Conservation (phyloP, 495 filamentous ascomycete species). For the Apiosordaria backusii region DNA sequence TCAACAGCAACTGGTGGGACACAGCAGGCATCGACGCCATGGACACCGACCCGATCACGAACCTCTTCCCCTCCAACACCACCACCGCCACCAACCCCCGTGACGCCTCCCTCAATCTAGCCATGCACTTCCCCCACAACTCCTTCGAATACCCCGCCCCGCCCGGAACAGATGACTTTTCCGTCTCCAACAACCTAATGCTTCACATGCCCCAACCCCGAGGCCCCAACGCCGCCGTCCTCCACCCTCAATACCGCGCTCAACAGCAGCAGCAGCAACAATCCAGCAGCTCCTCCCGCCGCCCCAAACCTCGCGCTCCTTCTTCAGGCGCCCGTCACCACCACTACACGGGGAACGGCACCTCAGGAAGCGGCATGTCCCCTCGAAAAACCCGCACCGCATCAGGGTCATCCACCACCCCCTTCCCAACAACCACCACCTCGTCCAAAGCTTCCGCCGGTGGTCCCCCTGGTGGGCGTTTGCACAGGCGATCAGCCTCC, state of each 20-base stretch:
- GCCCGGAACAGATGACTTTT: slow-evolving; percentile 18
- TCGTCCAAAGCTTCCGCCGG: slow-evolving; percentile 22
- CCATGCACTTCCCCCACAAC: slow-evolving; percentile 17
- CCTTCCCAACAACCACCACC: not conserved
- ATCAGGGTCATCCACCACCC: slow-evolving; percentile 17
- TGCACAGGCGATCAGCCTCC: slow-evolving; percentile 22
- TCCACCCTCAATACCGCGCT: not conserved
- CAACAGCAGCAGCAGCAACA: not conserved
- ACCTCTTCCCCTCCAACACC: not conserved
- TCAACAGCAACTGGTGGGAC: slow-evolving; percentile 32
- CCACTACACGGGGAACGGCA: slow-evolving; percentile 17
- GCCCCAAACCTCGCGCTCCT: slow-evolving; percentile 41
- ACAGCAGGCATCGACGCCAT: slow-evolving; percentile 14
- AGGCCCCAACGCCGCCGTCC: not conserved
- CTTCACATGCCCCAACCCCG: slow-evolving; percentile 36
- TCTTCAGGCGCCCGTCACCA: slow-evolving; percentile 42
- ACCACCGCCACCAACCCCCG: slow-evolving; percentile 1
- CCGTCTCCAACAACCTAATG: slow-evolving; percentile 32
- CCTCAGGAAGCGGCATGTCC: slow-evolving; percentile 22
- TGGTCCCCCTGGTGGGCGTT: slow-evolving; percentile 12
- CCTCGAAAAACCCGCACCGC: slow-evolving; percentile 37
- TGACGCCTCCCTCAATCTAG: slow-evolving; percentile 10
- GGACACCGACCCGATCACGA: slow-evolving; percentile 17
- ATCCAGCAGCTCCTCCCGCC: slow-evolving; percentile 12
- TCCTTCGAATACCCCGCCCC: slow-evolving; percentile 29